Base-by-base conservation (phyloP, 2,329 filamentous ascomycete species). In the Myriosclerotinia scirpicola region DNA sequence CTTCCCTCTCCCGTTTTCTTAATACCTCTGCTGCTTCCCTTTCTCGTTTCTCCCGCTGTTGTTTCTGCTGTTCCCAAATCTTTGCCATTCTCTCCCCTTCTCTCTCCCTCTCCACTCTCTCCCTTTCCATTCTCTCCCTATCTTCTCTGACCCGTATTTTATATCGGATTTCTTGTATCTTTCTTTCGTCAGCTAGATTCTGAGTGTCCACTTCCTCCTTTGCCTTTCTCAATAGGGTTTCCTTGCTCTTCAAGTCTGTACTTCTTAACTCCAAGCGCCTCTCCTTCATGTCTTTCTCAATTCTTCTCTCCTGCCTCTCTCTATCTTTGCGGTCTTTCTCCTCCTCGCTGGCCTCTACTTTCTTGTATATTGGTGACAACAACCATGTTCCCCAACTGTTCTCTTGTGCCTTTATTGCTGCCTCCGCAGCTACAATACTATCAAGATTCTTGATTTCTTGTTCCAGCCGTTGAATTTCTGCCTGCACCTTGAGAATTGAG, bases 221-320 rank as follows among this genome's bases (percentile, higher is more conserved):
- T 5, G 48, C 61, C 6, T 54, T 36, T 54, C 40, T 65, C 30
- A 71, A 42, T 15, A 59, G 30, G 9, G 6, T 52, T 64, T 69
- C 62, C 42, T 56, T 15, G 44, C 64, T 59, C 44, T 46, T 70
- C 66, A 78, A 69, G 1, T 73, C 64, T 36, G 59, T 38, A 42
- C 69, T 66, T 63, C 71, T 71, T 38, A 38, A 20, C 22, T 64
- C 65, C 40, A 78, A 44, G 59, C 68, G 65, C 46, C 72, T 68
- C 70, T 77, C 74, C 68, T 78, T 79, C 67, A 77, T 70, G 63
- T 76, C 71, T 65, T 73, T 77, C 65, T 74, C 72, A 54, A 75
- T 71, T 54, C 67, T 72, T 56, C 76, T 75, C 70, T 77, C 73
- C 67, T 76, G 73, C 40, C 71, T 75, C 34, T 69, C 67, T 38